Evolutionary conservation across 2,329 filamentous ascomycete genomes (phyloP).

Genomic region (Coniochaeta pulveracea): DNA sequence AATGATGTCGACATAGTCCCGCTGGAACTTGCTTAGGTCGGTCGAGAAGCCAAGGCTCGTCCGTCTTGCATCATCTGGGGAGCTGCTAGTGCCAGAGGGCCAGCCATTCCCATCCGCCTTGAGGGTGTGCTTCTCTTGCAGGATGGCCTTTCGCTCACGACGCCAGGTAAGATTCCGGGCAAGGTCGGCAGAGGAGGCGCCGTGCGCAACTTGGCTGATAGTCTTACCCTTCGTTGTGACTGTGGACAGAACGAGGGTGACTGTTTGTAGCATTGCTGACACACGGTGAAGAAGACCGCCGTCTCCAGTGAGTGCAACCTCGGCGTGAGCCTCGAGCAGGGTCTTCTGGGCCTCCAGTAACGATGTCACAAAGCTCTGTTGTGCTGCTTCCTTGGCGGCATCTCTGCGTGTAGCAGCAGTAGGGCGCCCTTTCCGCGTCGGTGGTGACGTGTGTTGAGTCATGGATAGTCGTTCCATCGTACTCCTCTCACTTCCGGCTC

Average conservation of each 20-base stretch:
- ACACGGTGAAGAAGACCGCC: conserved; percentile 51
- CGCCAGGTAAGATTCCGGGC: conserved; percentile 58
- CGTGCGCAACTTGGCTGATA: conserved; percentile 41
- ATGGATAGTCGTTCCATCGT: conserved; percentile 23
- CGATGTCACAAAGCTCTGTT: conserved; percentile 43
- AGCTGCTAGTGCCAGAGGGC: conserved; percentile 21
- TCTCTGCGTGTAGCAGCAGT: conserved; percentile 10
- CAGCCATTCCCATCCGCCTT: conserved; percentile 22
- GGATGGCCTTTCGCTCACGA: conserved; percentile 48
- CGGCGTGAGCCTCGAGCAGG: conserved; percentile 51
- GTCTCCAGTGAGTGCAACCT: conserved; percentile 41
- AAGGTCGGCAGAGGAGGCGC: conserved; percentile 55
- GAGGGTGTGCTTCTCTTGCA: conserved; percentile 30
- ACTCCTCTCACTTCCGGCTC: conserved; percentile 25
- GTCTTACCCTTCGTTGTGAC: conserved; percentile 35
- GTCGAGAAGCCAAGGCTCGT: conserved; percentile 33
- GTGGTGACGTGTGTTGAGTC: conserved; percentile 22
- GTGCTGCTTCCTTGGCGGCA: conserved; percentile 11
- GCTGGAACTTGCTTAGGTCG: conserved; percentile 57
- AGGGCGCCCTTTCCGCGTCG: conserved; percentile 18
- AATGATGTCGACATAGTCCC: conserved; percentile 75
- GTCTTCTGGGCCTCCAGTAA: conserved; percentile 55
- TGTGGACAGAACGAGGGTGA: conserved; percentile 54
- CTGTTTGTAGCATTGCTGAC: conserved; percentile 52
- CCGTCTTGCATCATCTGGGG: conserved; percentile 18